phyloP scores from a whole-genome alignment of 257 asterid genomes.

The Cordia subcordata region DNA sequence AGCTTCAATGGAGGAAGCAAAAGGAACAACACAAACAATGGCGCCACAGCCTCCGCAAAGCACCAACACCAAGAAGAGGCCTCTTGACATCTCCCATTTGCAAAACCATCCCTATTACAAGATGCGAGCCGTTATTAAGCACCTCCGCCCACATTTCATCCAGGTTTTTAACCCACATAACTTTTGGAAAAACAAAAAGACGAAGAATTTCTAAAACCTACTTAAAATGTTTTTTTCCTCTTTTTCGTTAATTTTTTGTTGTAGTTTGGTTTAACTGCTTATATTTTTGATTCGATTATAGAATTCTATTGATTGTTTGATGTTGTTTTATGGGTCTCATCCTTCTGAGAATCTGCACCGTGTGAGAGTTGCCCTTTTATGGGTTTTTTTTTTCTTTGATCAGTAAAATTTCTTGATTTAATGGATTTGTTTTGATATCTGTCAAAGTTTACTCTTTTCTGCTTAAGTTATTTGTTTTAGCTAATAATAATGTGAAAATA shows the following conservation, averaged over 20 bases:
- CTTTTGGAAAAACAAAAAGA: neutral
- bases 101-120: constrained; percentile 60
- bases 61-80: constrained; percentile 47
- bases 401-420: neutral
- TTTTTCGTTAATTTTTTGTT: neutral
- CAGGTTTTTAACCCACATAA: constrained; percentile 41
- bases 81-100: constrained; percentile 32
- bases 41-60: constrained; percentile 6
- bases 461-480: neutral
- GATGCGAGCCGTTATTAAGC: constrained; percentile 55
- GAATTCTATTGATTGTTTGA: neutral
- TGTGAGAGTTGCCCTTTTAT: too few species aligned
- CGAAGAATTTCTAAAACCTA: neutral
- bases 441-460: neutral
- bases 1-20: neutral
- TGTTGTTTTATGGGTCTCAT: neutral
- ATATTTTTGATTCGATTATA: neutral
- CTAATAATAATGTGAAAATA: neutral
- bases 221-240: neutral
- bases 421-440: neutral
- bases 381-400: too few species aligned
- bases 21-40: neutral
- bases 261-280: neutral
- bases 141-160: constrained; percentile 75
- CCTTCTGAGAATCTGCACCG: too few species aligned